Base-by-base conservation (phyloP, 2,329 filamentous ascomycete genomes). In the Tetracladium maxilliforme region DNA sequence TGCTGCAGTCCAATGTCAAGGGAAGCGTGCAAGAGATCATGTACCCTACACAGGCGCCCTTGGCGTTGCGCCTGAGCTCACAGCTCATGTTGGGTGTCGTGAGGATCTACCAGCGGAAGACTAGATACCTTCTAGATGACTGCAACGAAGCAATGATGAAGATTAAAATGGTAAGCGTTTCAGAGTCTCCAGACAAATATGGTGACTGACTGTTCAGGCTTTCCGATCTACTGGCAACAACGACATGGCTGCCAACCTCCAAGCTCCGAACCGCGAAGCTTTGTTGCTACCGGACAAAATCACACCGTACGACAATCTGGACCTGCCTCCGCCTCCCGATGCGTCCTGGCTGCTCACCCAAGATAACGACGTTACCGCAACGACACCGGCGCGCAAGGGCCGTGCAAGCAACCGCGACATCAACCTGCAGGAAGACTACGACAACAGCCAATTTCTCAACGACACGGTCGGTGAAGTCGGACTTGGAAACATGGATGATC, bases 131-230 rank as follows among this genome's bases (percentile, higher is more conserved):
- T 25, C 62, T 95, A 23, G 90, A 98, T 44, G 90, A 98, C 48
- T 98, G 90, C 56, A 94, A 92, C 43, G 90, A 98, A 54, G 87
- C 87, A 19, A 61, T 98, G 37, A 76, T 92, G 64, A 95, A 94
- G 58, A 94, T 98, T 43, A 94, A 95, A 49, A 92, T 95, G 84
- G 87, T 94, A 56, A 20, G 63, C 31, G 8, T 23, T 14, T 11
- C 9, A 13, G 5, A 16, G 14, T 22, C 12, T 14, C 22, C 7
- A 7, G 16, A 5, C 13, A 13, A 23, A 11, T 26, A 29, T 36
- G 32, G 54, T 60, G 50, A 56, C 29, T 30, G 24, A 26, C 7
- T 34, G 14, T 21, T 3, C 31, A 93, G 87, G 87, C 90, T 21
- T 98, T 95, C 56, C 80, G 86, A 31, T 82, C 87, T 12, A 81